These are phyloP conservation scores for Kazachstania sp. DNA, from an alignment of 1,139 yeast species.

Conservation along the genomic window DNA sequence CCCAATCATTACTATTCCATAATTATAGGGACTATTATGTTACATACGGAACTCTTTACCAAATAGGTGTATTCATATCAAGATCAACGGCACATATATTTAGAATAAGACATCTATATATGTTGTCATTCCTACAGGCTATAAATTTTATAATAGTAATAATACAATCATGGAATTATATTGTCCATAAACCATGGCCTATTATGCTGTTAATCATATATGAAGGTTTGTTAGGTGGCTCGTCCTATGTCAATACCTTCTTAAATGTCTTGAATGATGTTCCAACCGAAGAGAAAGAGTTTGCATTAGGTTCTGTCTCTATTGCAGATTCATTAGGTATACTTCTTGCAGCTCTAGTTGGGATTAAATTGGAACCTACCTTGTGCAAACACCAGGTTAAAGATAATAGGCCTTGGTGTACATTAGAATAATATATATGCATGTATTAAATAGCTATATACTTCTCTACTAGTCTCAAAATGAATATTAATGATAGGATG, in stretches of 20 bases:
- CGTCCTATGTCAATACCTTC: conserved; percentile 83
- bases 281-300: conserved; percentile 54
- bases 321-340: conserved; percentile 88
- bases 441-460: background rate
- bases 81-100: conserved; percentile 69
- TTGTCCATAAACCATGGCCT: conserved; percentile 58
- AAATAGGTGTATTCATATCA: conserved; percentile 85
- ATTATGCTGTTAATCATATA: conserved; percentile 60
- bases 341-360: conserved; percentile 68
- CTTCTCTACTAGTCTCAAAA: background rate
- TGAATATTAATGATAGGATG: background rate
- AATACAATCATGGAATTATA: conserved; percentile 52
- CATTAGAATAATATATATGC: conserved; percentile 19
- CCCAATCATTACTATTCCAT: conserved; percentile 37
- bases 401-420: conserved; percentile 61
- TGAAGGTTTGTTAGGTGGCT: conserved; percentile 87
- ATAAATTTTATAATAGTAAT: conserved; percentile 52
- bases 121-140: conserved; percentile 61
- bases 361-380: conserved; percentile 61
- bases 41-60: conserved; percentile 86
- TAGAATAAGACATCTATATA: conserved; percentile 49
- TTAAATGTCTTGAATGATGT: conserved; percentile 63
- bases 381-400: conserved; percentile 64
- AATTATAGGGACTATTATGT: conserved; percentile 82
- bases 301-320: conserved; percentile 89